Percentiles rank a stretch among this genome's conserved stretches.
Conservation (phyloP, 2,329 filamentous ascomycete species). For the Akanthomyces lecanii region DNA sequence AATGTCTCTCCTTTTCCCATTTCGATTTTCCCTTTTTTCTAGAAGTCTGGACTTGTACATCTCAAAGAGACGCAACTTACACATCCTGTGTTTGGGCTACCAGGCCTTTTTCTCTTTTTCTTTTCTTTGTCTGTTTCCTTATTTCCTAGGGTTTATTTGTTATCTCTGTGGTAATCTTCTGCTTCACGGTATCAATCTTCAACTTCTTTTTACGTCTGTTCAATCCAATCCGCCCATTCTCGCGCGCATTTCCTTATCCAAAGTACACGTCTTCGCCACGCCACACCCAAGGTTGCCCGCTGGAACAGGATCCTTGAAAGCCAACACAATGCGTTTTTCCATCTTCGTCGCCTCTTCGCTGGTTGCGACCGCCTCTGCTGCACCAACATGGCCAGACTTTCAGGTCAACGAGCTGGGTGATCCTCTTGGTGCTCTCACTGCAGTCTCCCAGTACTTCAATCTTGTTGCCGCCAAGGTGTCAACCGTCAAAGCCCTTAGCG, state of each 20-base stretch:
- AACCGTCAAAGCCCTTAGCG: slow-evolving; percentile 38
- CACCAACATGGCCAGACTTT: slow-evolving; percentile 38
- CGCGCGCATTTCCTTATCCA: slow-evolving; percentile 15
- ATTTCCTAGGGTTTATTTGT: slow-evolving; percentile 22
- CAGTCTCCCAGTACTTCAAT: slow-evolving; percentile 59
- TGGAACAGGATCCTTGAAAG: slow-evolving; percentile 1
- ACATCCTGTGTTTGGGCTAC: not conserved
- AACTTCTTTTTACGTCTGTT: not conserved
- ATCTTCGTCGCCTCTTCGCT: slow-evolving; percentile 43
- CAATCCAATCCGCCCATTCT: slow-evolving; percentile 19
- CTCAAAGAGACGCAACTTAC: not conserved
- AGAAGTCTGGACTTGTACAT: not conserved
- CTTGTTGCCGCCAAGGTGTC: slow-evolving; percentile 53
- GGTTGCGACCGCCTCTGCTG: slow-evolving; percentile 42
- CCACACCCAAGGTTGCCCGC: not conserved
- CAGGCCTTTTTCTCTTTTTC: slow-evolving; percentile 14
- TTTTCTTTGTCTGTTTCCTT: slow-evolving; percentile 21
- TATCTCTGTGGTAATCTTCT: slow-evolving; percentile 20
- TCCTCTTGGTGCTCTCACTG: slow-evolving; percentile 37
- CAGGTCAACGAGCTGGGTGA: slow-evolving; percentile 35
- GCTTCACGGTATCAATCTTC: not conserved
- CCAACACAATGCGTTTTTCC: slow-evolving; percentile 48
- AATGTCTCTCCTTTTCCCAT: slow-evolving; percentile 12
- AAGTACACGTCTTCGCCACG: not conserved
- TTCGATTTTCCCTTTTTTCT: not conserved